Evolutionary conservation across 2,329 filamentous ascomycete species (phyloP), one percentile per base, ranked within the genome.

Genomic region (Byssochlamys sp.): DNA sequence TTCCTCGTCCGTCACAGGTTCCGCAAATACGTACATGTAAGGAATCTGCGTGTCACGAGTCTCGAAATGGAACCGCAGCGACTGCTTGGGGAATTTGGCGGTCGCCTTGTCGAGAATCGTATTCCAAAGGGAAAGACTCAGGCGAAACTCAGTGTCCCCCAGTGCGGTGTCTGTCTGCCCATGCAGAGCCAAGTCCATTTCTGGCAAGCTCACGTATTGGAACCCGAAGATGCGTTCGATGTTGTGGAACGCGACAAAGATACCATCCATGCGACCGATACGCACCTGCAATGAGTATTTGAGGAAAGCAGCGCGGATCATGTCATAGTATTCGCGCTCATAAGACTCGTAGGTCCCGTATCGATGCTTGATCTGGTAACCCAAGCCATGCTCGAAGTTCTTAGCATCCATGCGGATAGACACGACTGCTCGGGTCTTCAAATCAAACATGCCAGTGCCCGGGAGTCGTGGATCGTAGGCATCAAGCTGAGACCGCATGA

Each of bases 261-360:
- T 96, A 56, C 94, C 94, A 69, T 99, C 92, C 95, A 99, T 99
- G 54, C 91, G 86, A 19, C 95, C 94, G 84, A 99, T 95, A 51
- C 94, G 89, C 28, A 92, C 95, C 74, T 99, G 94, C 29, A 99
- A 79, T 9, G 91, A 96, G 72, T 99, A 99, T 69, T 99, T 99
- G 57, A 99, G 78, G 75, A 99, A 92, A 0, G 92, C 94, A 1
- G 91, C 84, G 55, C 95, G 84, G 59, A 95, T 92, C 91, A 99
- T 95, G 72, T 99, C 94, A 71, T 87, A 95, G 71, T 94, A 96
- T 68, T 99, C 95, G 58, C 91, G 85, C 75, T 99, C 94, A 70
- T 87, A 99, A 0, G 92, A 97, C 71, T 95, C 88, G 80, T 83
- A 99, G 58, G 85, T 79, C 14, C 95, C 95, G 55, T 85, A 84